Percentiles rank a stretch among this genome's conserved stretches.
Conservation (phyloP, 305 asterid species). For the Ajuga reptans region DNA sequence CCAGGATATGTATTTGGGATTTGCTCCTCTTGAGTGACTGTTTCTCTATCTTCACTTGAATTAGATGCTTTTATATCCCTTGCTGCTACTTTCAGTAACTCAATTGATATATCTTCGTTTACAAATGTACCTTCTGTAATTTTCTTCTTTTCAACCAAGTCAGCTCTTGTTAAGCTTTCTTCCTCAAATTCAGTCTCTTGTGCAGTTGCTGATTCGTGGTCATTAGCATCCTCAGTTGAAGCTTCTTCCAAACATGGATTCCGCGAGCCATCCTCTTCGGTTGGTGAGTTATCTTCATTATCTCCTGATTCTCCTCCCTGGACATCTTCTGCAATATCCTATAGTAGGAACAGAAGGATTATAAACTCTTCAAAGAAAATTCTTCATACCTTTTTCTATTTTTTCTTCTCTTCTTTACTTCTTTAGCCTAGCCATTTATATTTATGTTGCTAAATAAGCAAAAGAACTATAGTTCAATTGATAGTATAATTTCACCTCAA, state of each 20-base stretch:
- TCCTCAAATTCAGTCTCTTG: neutral
- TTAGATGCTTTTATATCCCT: slow-evolving; percentile 18
- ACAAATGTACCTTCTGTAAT: neutral
- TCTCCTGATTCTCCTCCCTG: neutral
- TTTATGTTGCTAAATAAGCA: neutral
- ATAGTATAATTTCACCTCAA: slow-evolving; percentile 12
- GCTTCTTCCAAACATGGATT: slow-evolving; percentile 8
- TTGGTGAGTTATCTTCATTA: slow-evolving; percentile 5
- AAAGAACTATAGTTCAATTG: neutral
- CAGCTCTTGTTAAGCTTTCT: slow-evolving; percentile 7
- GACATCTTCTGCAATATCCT: slow-evolving; percentile 20
- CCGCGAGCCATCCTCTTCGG: neutral
- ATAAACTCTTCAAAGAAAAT: neutral
- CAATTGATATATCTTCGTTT: slow-evolving; percentile 2
- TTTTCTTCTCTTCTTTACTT: neutral
- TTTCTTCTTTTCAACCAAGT: neutral
- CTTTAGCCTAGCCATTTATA: neutral
- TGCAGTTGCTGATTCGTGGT: neutral
- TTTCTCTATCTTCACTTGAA: slow-evolving; percentile 21
- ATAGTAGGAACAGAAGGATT: neutral
- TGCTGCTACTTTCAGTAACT: slow-evolving; percentile 16
- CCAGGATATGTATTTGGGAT: slow-evolving; percentile 11
- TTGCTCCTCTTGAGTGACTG: slow-evolving; percentile 20
- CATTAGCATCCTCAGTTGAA: neutral
- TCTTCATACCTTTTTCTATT: neutral